A percentile compares a stretch with the other conserved stretches of the same genome.
Evolutionary conservation across 176 grass and related monocot genomes (phyloP).

Genomic region (Alloteropsis semialata): DNA sequence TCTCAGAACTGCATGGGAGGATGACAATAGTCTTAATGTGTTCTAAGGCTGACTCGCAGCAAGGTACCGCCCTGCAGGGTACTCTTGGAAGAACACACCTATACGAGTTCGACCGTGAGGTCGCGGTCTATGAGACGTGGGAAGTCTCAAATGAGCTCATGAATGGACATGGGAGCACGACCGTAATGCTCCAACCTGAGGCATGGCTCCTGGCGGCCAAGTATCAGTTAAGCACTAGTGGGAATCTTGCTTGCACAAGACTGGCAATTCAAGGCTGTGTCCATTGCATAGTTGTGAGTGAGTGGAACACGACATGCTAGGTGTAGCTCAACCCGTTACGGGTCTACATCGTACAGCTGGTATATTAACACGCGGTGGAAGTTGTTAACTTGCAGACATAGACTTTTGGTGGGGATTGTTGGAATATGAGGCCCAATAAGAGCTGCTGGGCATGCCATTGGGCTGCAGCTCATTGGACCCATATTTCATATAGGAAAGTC

Average conservation of each 20-base stretch:
- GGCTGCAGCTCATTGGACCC: too few species aligned
- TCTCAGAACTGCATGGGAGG: background rate
- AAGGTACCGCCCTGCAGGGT: background rate
- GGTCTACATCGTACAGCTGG: background rate
- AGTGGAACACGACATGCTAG: background rate
- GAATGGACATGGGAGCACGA: background rate
- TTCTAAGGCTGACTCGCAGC: background rate
- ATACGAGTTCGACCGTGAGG: background rate
- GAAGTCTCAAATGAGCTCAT: background rate
- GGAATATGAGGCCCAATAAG: too few species aligned
- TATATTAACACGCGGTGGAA: background rate
- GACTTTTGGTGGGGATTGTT: too few species aligned
- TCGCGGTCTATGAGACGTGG: background rate
- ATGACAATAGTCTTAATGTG: background rate
- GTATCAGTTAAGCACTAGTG: background rate
- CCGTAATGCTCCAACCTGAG: background rate
- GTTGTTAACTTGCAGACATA: too few species aligned
- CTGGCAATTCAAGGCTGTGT: too few species aligned
- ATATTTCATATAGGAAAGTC: too few species aligned
- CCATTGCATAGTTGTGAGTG: background rate
- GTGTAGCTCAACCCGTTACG: background rate
- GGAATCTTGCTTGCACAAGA: too few species aligned
- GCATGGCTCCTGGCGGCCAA: too few species aligned
- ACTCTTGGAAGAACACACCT: background rate
- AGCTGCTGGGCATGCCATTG: too few species aligned